These are phyloP conservation scores for Blastobotrys petasosporus DNA, from an alignment of 1,139 yeast genomes.

Conservation along the genomic window DNA sequence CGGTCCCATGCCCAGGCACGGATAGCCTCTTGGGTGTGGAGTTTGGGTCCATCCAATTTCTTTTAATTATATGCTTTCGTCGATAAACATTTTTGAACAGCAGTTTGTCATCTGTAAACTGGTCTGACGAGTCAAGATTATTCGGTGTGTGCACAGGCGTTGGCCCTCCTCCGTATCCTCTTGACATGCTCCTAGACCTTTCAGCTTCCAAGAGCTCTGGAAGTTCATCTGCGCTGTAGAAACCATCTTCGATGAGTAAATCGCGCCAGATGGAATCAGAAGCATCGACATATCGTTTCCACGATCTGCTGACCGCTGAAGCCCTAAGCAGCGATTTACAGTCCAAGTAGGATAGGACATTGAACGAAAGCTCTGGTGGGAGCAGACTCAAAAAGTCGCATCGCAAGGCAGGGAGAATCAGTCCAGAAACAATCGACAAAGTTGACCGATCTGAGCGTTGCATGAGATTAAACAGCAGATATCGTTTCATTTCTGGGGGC, in stretches of 20 bases:
- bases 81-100: conserved; percentile 56
- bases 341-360: conserved; percentile 64
- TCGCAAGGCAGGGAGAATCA: conserved; percentile 55
- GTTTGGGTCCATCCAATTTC: conserved; percentile 77
- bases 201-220: neutral
- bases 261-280: conserved; percentile 42
- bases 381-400: conserved; percentile 66
- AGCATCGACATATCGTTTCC: conserved; percentile 61
- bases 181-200: neutral
- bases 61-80: conserved; percentile 56
- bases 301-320: conserved; percentile 58
- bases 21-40: conserved; percentile 66
- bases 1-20: conserved; percentile 67
- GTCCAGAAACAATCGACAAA: conserved; percentile 58
- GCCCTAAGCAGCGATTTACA: conserved; percentile 56
- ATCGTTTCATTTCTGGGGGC: conserved; percentile 32
- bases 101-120: conserved; percentile 20
- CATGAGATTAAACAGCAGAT: conserved; percentile 53
- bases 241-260: conserved; percentile 30
- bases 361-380: conserved; percentile 71
- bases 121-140: conserved; percentile 9
- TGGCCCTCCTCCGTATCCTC: conserved; percentile 1
- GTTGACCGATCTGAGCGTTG: conserved; percentile 62
- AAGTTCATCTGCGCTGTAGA: neutral
- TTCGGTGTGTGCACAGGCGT: conserved; percentile 11